Base-by-base conservation (phyloP, 495 filamentous ascomycete genomes). In the Penicillium canariense region DNA sequence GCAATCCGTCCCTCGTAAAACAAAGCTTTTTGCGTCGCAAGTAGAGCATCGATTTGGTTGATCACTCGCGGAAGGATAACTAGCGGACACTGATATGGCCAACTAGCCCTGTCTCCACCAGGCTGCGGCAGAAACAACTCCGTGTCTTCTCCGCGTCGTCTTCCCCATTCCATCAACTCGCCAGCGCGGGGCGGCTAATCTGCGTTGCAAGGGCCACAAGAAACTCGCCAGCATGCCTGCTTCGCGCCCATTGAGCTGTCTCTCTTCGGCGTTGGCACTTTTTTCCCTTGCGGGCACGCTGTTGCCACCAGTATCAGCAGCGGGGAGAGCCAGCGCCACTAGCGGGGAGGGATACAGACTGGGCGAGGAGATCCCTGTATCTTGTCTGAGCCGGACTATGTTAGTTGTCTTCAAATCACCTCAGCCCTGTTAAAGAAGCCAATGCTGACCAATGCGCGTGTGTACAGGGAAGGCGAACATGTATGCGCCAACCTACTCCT, bases 381-480 rank as follows among this genome's bases (percentile, higher is more conserved):
- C 71, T 36, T 89, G 86, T 70, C 62, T 89, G 59, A 86, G 88
- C 63, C 67, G 86, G 53, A 84, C 81, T 11, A 78, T 84, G 86
- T 89, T 63, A 72, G 82, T 74, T 12, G 28, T n/a, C 25, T 18
- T 15, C 1, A 15, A 46, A 31, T 1, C 20, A 14, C 1, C 31
- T 26, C 45, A 32, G 18, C n/a, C n/a, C 4, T 28, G 9, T 27
- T 26, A n/a, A 30, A 14, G 1, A 10, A 18, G n/a, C 9, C 10
- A 46, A 47, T 43, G 38, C 66, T 71, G 61, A 70, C 20, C 46
- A 46, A n/a, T 10, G 2, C n/a, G 10, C 15, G 17, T 36, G 35
- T 45, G 8, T 35, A 50, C n/a, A 67, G 64, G 45, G 64, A 65
- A 32, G 83, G 83, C 50, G 83, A 85, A 77, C 83, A 85, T 79